A percentile compares a stretch with the other conserved stretches of the same genome.
These are phyloP conservation scores for Globisporangium carolinianum DNA, from an alignment of 352 stramenopile genomes.

Conservation along the genomic window DNA sequence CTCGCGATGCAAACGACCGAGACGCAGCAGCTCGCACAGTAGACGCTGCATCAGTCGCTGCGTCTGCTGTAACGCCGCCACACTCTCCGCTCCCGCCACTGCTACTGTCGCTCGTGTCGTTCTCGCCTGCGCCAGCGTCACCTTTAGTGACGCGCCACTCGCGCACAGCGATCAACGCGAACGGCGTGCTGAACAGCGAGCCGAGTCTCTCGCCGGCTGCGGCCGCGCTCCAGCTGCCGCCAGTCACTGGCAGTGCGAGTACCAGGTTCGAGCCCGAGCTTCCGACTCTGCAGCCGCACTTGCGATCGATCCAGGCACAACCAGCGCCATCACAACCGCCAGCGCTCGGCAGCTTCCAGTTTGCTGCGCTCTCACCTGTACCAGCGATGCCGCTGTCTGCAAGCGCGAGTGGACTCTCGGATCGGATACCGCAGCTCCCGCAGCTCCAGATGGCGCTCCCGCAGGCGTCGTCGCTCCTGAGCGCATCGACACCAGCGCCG, in stretches of 20 bases:
- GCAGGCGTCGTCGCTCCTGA: slow-evolving; percentile 36
- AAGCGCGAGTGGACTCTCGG: slow-evolving; percentile 11
- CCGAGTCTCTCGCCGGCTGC: not conserved
- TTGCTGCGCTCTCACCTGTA: slow-evolving; percentile 25
- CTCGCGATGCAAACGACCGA: slow-evolving; percentile 9
- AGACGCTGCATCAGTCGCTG: not conserved
- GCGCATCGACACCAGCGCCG: slow-evolving; percentile 20
- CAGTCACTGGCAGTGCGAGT: not conserved
- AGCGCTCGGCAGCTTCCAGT: slow-evolving; percentile 21
- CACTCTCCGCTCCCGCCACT: not conserved
- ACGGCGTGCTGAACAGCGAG: slow-evolving; percentile 6
- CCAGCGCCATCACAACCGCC: slow-evolving; percentile 2
- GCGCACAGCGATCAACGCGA: slow-evolving; percentile 9
- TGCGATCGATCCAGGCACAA: slow-evolving; percentile 15
- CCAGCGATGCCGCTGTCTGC: slow-evolving; percentile 6
- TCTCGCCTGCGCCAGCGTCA: not conserved
- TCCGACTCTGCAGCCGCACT: slow-evolving; percentile 15
- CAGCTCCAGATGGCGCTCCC: slow-evolving; percentile 48
- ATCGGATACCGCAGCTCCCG: slow-evolving; percentile 34
- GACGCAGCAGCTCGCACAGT: not conserved
- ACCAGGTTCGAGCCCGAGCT: slow-evolving; percentile 17
- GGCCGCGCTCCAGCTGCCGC: slow-evolving; percentile 7
- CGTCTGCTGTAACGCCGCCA: not conserved
- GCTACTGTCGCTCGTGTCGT: not conserved
- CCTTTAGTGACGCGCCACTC: not conserved